These are phyloP conservation scores for Sclerotinia spermophila DNA, from an alignment of 2,329 filamentous ascomycete species.

Conservation along the genomic window DNA sequence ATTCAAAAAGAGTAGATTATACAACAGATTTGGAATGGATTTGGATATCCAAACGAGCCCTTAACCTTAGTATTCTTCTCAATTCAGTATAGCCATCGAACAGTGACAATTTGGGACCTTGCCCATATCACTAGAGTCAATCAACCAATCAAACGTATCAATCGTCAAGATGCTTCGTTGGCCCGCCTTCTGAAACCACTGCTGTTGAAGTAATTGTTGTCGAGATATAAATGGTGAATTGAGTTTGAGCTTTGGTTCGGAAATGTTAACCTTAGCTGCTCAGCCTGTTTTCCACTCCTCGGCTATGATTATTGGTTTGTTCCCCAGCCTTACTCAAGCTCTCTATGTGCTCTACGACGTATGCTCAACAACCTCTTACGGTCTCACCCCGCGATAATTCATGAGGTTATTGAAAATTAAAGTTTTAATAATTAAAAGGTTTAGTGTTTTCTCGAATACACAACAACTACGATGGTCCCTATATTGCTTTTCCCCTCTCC, in stretches of 20 bases:
- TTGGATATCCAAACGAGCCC: too few relatives aligned
- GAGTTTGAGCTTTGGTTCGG: not conserved
- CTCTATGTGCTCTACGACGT: too few relatives aligned
- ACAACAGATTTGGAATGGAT: too few relatives aligned
- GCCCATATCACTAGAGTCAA: not conserved
- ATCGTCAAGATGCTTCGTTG: not conserved
- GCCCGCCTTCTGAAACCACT: not conserved
- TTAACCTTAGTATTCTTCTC: too few relatives aligned
- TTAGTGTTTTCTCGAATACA: not conserved
- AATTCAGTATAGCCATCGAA: not conserved
- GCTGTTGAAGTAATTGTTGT: not conserved
- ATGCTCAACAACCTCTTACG: not conserved
- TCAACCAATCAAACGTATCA: not conserved
- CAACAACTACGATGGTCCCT: not conserved
- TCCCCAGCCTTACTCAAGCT: not conserved
- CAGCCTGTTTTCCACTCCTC: not conserved
- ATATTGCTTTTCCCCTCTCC: not conserved
- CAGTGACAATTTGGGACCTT: not conserved
- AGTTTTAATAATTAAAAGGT: not conserved
- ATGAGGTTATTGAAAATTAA: not conserved
- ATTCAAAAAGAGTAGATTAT: too few relatives aligned
- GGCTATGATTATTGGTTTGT: too few relatives aligned
- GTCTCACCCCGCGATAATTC: not conserved
- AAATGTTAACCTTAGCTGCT: too few relatives aligned
- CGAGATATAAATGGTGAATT: not conserved